A percentile compares a stretch with the other conserved stretches of the same genome.
These are phyloP conservation scores for Termitomyces sp. DNA, from an alignment of 768 basidiomycete species.

Conservation along the genomic window DNA sequence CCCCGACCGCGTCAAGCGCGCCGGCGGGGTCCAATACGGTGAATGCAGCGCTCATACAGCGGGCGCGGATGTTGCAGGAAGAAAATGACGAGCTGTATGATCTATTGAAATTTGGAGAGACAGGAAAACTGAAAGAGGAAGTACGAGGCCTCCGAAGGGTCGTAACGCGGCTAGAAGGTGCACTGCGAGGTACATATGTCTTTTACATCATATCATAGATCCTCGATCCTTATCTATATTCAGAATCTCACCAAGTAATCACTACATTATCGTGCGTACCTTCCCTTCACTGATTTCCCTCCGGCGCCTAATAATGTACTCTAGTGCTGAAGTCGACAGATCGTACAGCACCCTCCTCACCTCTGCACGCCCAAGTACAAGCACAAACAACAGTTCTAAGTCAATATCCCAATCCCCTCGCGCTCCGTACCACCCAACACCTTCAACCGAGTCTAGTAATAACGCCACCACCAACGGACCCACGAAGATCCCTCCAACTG, in stretches of 20 bases:
- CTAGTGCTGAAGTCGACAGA: slow-evolving; percentile 74
- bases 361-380: slow-evolving; percentile 36
- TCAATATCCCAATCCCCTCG: slow-evolving; percentile 46
- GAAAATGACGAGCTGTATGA: slow-evolving; percentile 88
- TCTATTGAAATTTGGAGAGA: slow-evolving; percentile 69
- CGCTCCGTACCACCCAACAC: slow-evolving; percentile 35
- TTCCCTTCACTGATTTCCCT: slow-evolving; percentile 9
- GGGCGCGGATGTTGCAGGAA: slow-evolving; percentile 70
- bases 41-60: slow-evolving; percentile 70
- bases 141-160: slow-evolving; percentile 65
- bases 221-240: neutral
- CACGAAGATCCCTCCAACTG: slow-evolving; percentile 66
- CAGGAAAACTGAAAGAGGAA: slow-evolving; percentile 80
- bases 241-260: slow-evolving; percentile 80
- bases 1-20: slow-evolving; percentile 26
- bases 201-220: neutral
- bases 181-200: slow-evolving; percentile 59
- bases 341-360: slow-evolving; percentile 61
- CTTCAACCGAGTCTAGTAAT: slow-evolving; percentile 15
- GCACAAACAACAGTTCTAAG: slow-evolving; percentile 29
- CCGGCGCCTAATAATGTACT: slow-evolving; percentile 10
- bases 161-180: slow-evolving; percentile 67
- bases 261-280: slow-evolving; percentile 64
- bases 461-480: slow-evolving; percentile 22
- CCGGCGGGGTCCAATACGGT: slow-evolving; percentile 50